These are phyloP conservation scores for Panicum hallii DNA, from an alignment of 202 grass and related monocot genomes.

Conservation along the genomic window DNA sequence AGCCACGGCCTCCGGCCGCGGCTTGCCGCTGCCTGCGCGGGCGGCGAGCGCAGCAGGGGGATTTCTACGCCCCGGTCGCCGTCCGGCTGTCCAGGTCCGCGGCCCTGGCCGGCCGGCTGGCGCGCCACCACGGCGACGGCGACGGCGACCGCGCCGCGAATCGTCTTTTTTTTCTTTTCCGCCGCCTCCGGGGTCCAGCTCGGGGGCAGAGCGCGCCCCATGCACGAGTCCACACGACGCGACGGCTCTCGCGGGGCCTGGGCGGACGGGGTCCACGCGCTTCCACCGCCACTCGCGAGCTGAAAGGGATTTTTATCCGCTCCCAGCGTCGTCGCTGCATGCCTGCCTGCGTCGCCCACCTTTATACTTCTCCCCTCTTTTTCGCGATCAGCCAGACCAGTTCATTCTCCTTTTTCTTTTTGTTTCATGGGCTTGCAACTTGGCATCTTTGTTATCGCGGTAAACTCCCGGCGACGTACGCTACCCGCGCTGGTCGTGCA, in stretches of 20 bases:
- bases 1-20: not conserved
- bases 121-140: slow-evolving; percentile 16
- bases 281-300: slow-evolving; percentile 37
- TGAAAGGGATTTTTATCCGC: slow-evolving; percentile 13
- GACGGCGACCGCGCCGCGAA: slow-evolving; percentile 40
- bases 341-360: too few species aligned
- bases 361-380: not conserved
- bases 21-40: too few species aligned
- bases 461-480: not conserved
- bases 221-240: slow-evolving; percentile 39
- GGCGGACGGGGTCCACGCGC: slow-evolving; percentile 53
- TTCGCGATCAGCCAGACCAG: not conserved
- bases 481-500: not conserved
- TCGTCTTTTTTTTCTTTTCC: not conserved
- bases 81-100: slow-evolving; percentile 23
- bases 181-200: not conserved
- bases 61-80: slow-evolving; percentile 7
- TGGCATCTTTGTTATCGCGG: not conserved
- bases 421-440: not conserved
- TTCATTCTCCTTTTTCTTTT: too few species aligned
- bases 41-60: not conserved
- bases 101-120: not conserved
- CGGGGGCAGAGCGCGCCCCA: not conserved
- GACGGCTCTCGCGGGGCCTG: slow-evolving; percentile 13
- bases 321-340: not conserved